Conservation (phyloP, 352 stramenopile genomes). For the Phytophthora hybrid region DNA sequence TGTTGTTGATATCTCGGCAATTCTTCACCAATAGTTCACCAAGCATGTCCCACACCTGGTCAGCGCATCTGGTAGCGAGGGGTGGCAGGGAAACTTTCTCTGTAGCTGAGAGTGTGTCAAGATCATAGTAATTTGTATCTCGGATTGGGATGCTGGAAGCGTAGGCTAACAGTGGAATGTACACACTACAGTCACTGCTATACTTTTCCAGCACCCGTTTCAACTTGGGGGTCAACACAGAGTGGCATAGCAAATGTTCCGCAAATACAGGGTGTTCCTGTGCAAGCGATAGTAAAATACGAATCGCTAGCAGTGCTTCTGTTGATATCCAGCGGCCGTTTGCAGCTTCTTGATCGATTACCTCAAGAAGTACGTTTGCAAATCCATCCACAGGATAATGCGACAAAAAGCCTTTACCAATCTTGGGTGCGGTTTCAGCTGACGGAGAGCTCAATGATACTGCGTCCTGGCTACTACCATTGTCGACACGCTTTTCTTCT, state of each 20-base stretch:
- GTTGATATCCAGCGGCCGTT: constrained; percentile 34
- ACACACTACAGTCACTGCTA: constrained; percentile 57
- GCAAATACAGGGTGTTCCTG: constrained; percentile 61
- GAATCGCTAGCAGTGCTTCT: constrained; percentile 57
- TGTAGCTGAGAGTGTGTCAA: constrained; percentile 21
- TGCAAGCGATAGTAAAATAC: constrained; percentile 68
- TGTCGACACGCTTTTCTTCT: constrained; percentile 47
- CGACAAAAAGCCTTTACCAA: constrained; percentile 1
- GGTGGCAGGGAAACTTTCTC: constrained; percentile 31
- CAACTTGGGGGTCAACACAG: constrained; percentile 42
- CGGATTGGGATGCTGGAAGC: constrained; percentile 66
- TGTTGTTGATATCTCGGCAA: constrained; percentile 29
- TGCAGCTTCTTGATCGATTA: constrained; percentile 50
- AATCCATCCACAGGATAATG: constrained; percentile 45
- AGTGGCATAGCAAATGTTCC: constrained; percentile 51
- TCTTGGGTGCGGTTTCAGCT: constrained; percentile 19
- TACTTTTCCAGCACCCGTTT: constrained; percentile 58
- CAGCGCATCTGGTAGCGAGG: constrained; percentile 38
- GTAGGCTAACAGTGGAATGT: constrained; percentile 71
- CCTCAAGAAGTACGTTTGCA: constrained; percentile 57
- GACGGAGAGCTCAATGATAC: constrained; percentile 22
- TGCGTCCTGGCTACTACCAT: constrained; percentile 16
- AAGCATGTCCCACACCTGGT: constrained; percentile 75
- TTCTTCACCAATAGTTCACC: constrained; percentile 65
- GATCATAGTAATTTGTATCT: constrained; percentile 67